Percentiles rank a stretch among this genome's conserved stretches.
Evolutionary conservation across 805 yeast species (phyloP).

Genomic region (Ogataea populi-albae): DNA sequence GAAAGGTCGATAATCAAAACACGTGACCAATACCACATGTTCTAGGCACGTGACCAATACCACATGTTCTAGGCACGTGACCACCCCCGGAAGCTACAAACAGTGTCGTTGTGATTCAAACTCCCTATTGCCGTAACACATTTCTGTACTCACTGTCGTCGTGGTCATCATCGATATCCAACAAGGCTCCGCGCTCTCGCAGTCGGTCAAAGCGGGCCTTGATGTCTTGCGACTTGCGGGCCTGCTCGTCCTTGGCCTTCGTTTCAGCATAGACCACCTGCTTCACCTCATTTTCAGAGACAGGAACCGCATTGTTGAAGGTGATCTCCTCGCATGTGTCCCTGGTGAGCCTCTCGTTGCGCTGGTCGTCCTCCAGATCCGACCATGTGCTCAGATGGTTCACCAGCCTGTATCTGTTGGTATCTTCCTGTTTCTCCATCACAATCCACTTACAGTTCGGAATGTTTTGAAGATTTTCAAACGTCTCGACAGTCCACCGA

Average conservation of each 20-base stretch:
- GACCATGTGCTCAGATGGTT: constrained; percentile 74
- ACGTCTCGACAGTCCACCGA: constrained; percentile 87
- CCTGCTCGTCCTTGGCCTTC: constrained; percentile 38
- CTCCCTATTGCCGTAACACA: neutral
- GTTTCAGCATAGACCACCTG: constrained; percentile 43
- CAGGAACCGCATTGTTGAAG: constrained; percentile 22
- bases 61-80: no score
- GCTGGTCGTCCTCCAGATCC: constrained; percentile 38
- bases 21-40: no score
- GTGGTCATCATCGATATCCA: constrained; percentile 26
- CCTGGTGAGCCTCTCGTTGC: constrained; percentile 22
- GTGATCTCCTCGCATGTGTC: constrained; percentile 26
- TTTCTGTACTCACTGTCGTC: constrained; percentile 14
- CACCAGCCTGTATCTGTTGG: constrained; percentile 52
- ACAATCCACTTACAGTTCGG: constrained; percentile 81
- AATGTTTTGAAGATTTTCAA: constrained; percentile 77
- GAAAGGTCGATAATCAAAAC: no score
- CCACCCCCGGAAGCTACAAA: no score
- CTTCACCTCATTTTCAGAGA: constrained; percentile 24
- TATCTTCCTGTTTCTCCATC: constrained; percentile 59
- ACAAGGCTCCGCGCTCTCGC: constrained; percentile 9
- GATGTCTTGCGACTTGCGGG: constrained; percentile 41
- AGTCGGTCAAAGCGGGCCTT: constrained; percentile 36
- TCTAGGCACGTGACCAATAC: no score
- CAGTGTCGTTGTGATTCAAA: no score